Evolutionary conservation across 371 early-diverging fungal species (phyloP).

Genomic region (Lichtheimia ornata): DNA sequence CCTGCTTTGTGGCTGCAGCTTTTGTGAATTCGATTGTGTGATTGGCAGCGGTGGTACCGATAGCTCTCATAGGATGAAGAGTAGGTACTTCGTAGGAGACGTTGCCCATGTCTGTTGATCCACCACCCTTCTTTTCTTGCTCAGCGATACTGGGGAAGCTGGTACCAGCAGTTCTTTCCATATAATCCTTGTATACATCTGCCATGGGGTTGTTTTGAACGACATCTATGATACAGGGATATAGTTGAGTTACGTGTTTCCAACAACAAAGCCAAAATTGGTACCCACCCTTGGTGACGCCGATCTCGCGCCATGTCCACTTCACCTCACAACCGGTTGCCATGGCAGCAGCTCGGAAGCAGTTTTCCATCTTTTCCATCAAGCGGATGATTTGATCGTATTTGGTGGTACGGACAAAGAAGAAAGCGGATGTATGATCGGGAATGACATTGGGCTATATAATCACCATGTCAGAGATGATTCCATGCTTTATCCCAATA

Average conservation of each 20-base stretch:
- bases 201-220: slow-evolving; percentile 62
- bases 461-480: not conserved
- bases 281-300: slow-evolving; percentile 35
- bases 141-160: slow-evolving; percentile 36
- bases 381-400: slow-evolving; percentile 49
- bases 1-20: slow-evolving; percentile 57
- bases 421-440: slow-evolving; percentile 60
- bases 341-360: slow-evolving; percentile 69
- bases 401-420: slow-evolving; percentile 63
- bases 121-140: slow-evolving; percentile 49
- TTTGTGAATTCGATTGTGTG: slow-evolving; percentile 70
- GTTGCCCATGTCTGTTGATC: slow-evolving; percentile 82
- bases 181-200: slow-evolving; percentile 55
- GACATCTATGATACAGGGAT: slow-evolving; percentile 28
- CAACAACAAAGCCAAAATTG: not conserved
- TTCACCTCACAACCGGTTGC: slow-evolving; percentile 76
- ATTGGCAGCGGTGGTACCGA: slow-evolving; percentile 50
- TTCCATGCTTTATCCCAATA: slow-evolving; percentile 51
- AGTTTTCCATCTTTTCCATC: slow-evolving; percentile 49
- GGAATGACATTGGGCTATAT: slow-evolving; percentile 60
- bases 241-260: not conserved
- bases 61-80: slow-evolving; percentile 49
- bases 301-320: slow-evolving; percentile 55
- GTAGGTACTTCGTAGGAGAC: slow-evolving; percentile 54
- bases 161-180: slow-evolving; percentile 49